Evolutionary conservation across 2,329 filamentous ascomycete genomes (phyloP).

Genomic region (Pseudocercospora macadamiae): DNA sequence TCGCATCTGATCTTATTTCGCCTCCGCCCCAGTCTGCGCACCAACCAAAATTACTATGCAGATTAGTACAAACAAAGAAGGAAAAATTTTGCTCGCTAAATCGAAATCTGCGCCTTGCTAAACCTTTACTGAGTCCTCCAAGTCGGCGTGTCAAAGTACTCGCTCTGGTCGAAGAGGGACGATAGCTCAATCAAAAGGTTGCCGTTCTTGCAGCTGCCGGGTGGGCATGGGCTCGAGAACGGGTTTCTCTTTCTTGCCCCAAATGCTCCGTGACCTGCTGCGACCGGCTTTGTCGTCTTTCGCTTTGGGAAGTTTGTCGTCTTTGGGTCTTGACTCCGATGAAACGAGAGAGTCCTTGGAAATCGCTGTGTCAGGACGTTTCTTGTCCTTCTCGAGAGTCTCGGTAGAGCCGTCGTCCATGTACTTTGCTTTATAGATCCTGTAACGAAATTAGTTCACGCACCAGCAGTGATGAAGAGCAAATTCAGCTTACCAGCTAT

Average conservation of each 20-base stretch:
- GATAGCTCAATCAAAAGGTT: constrained; percentile 6
- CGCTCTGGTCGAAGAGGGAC: too few species aligned
- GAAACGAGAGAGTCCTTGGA: constrained; percentile 14
- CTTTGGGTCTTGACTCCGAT: not conserved
- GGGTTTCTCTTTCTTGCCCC: constrained; percentile 24
- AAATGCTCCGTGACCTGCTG: constrained; percentile 24
- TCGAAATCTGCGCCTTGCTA: too few species aligned
- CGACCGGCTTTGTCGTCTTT: constrained; percentile 1
- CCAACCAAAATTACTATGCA: constrained; percentile 1
- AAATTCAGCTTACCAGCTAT: constrained; percentile 96
- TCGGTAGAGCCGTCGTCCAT: constrained; percentile 51
- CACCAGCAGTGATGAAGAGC: too few species aligned
- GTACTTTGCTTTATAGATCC: constrained; percentile 98
- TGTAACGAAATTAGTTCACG: constrained; percentile 41
- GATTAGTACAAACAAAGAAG: constrained; percentile 1
- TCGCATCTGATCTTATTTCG: constrained; percentile 5
- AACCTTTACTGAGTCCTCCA: too few species aligned
- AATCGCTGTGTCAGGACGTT: constrained; percentile 24
- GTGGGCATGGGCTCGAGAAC: constrained; percentile 5
- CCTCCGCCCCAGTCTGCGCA: constrained; percentile 4
- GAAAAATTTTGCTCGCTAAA: not conserved
- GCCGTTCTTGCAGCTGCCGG: constrained; percentile 1
- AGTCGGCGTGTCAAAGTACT: too few species aligned
- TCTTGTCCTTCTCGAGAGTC: constrained; percentile 21
- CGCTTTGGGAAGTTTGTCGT: not conserved